Conservation (phyloP, 495 filamentous ascomycete genomes). For the Parathielavia hyrcaniae region DNA sequence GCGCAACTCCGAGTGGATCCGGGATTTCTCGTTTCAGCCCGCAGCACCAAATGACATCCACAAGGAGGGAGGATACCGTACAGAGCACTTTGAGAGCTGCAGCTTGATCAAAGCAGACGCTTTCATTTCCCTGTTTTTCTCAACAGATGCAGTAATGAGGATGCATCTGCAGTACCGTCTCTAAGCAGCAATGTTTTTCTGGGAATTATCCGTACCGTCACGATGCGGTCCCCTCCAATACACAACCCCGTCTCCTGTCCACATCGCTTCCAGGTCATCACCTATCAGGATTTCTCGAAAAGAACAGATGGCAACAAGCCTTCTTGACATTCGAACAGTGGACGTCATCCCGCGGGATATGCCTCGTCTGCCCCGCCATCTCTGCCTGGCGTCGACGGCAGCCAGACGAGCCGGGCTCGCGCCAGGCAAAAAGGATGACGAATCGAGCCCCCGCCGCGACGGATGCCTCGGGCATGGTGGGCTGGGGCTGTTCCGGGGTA, state of each 20-base stretch:
- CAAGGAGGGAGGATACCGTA: no score
- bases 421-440: constrained; percentile 20
- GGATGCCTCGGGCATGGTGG: constrained; percentile 29
- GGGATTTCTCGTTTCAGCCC: not conserved
- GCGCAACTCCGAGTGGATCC: constrained; percentile 14
- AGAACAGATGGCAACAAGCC: constrained; percentile 12
- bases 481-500: constrained; percentile 19
- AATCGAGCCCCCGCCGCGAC: constrained; percentile 16
- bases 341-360: not conserved
- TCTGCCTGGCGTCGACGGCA: constrained; percentile 1
- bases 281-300: not conserved
- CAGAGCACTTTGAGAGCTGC: not conserved
- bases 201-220: no score
- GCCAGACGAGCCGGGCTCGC: no score
- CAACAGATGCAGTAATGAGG: not conserved
- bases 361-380: not conserved
- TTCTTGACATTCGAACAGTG: not conserved
- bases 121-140: not conserved
- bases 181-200: no score
- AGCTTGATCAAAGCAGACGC: constrained; percentile 9
- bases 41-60: no score
- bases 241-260: no score
- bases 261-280: not conserved
- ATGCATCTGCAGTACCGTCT: not conserved
- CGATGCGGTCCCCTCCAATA: no score